Conservation (phyloP, 2,329 filamentous ascomycete genomes). For the Fusarium nodosum region DNA sequence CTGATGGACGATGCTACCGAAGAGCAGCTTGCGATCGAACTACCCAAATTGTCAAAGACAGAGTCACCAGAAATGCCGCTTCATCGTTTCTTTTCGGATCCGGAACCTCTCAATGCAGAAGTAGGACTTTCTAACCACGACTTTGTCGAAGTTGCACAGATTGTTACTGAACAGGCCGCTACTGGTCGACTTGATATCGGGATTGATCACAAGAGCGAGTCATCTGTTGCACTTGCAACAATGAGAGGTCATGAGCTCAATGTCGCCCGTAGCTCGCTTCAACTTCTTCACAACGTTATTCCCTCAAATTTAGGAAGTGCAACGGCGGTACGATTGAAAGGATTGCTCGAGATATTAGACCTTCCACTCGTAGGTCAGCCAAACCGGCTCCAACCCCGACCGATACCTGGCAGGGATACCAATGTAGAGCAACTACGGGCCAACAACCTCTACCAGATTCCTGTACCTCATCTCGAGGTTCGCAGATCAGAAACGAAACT, state of each 20-base stretch:
- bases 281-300: slow-evolving; percentile 61
- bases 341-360: slow-evolving; percentile 70
- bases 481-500: slow-evolving; percentile 77
- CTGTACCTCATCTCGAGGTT: slow-evolving; percentile 78
- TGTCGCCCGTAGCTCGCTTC: slow-evolving; percentile 63
- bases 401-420: slow-evolving; percentile 58
- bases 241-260: slow-evolving; percentile 60
- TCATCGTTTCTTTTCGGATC: slow-evolving; percentile 69
- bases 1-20: slow-evolving; percentile 59
- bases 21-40: slow-evolving; percentile 62
- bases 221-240: slow-evolving; percentile 46
- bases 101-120: slow-evolving; percentile 65
- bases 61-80: slow-evolving; percentile 66
- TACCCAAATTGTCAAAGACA: slow-evolving; percentile 63
- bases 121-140: slow-evolving; percentile 68
- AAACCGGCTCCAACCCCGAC: slow-evolving; percentile 65
- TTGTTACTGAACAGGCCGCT: slow-evolving; percentile 78
- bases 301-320: slow-evolving; percentile 60
- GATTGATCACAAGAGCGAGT: slow-evolving; percentile 42
- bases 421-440: slow-evolving; percentile 63
- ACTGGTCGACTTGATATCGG: slow-evolving; percentile 62
- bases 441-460: slow-evolving; percentile 72
- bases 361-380: slow-evolving; percentile 67
- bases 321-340: slow-evolving; percentile 59
- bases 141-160: slow-evolving; percentile 75